Base-by-base conservation (phyloP, 2,329 filamentous ascomycete genomes). In the Colletotrichum zoysiae region DNA sequence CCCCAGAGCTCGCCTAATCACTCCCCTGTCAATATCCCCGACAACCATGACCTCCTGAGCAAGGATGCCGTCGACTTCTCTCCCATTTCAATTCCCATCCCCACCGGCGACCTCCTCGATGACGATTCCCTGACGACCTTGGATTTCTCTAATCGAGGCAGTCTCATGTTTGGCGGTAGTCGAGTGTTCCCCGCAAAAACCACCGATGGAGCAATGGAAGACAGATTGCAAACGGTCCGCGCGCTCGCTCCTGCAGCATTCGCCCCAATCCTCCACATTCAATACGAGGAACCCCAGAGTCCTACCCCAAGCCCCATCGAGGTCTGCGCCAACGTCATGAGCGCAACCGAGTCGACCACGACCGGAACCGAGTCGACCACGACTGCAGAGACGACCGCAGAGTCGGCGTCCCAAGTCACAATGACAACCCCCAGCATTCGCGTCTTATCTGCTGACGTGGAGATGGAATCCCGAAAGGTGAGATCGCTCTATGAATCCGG, bases 401-500 rank as follows among this genome's bases (percentile, higher is more conserved):
- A 74, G 30, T 59, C 64, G 33, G 66, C 53, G 14, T 73, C 64
- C 18, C 71, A 71, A 64, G 35, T 57, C 55, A 48, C 63, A 12
- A 72, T 70, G 67, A 40, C 80, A 42, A 75, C 81, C 66, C 86
- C 87, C 74, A 85, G 84, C 79, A 86, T 88, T 76, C 84, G 84
- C 75, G 80, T 89, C 77, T 82, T 89, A 79, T 83, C 86, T 76
- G 82, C 83, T 79, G 87, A 89, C 76, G 80, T 86, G 77, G 87
- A 90, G 84, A 87, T 86, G 82, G 88, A 90, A 83, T 90, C 88
- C 83, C 87, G 88, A 87, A 89, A 90, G 86, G 88, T 90, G 86
- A 89, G 88, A 85, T 90, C 87, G 82, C 88, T 90, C 82, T 90
- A 90, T 85, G 85, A 87, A 83, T 84, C 84, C 78, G 85, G 84